Conservation (phyloP, 768 basidiomycete species). For the Mycena alexandri region DNA sequence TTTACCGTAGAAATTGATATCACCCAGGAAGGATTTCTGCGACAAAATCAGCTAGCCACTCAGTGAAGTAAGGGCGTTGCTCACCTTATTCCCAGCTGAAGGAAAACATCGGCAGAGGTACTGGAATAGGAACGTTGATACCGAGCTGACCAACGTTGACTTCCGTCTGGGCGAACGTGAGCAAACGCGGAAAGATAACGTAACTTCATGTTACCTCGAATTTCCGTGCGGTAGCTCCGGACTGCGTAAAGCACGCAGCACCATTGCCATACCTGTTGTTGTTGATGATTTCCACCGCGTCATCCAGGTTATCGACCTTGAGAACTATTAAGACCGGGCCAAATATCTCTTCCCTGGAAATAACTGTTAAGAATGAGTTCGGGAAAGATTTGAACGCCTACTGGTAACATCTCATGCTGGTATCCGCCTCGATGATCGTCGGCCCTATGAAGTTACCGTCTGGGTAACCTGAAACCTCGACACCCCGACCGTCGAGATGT, state of each 20-base stretch:
- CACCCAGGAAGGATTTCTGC: slow-evolving; percentile 82
- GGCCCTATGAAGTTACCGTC: slow-evolving; percentile 94
- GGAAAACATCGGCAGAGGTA: slow-evolving; percentile 93
- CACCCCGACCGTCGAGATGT: slow-evolving; percentile 84
- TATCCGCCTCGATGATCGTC: slow-evolving; percentile 87
- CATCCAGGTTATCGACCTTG: slow-evolving; percentile 86
- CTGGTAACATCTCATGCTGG: slow-evolving; percentile 90
- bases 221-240: slow-evolving; percentile 93
- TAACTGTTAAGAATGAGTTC: slow-evolving; percentile 12
- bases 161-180: slow-evolving; percentile 59
- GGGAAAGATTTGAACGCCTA: slow-evolving; percentile 50
- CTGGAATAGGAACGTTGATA: slow-evolving; percentile 93
- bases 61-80: neutral
- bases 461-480: slow-evolving; percentile 78
- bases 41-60: slow-evolving; percentile 6
- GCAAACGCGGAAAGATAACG: neutral
- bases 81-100: slow-evolving; percentile 95
- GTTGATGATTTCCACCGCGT: slow-evolving; percentile 92
- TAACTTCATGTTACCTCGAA: slow-evolving; percentile 60
- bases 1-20: slow-evolving; percentile 93
- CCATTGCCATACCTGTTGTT: slow-evolving; percentile 94
- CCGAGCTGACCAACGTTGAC: slow-evolving; percentile 95
- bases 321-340: slow-evolving; percentile 90
- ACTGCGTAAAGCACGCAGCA: slow-evolving; percentile 95
- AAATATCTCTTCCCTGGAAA: slow-evolving; percentile 89